Evolutionary conservation across 2,329 filamentous ascomycete genomes (phyloP).

Genomic region (Neonectria punicea): DNA sequence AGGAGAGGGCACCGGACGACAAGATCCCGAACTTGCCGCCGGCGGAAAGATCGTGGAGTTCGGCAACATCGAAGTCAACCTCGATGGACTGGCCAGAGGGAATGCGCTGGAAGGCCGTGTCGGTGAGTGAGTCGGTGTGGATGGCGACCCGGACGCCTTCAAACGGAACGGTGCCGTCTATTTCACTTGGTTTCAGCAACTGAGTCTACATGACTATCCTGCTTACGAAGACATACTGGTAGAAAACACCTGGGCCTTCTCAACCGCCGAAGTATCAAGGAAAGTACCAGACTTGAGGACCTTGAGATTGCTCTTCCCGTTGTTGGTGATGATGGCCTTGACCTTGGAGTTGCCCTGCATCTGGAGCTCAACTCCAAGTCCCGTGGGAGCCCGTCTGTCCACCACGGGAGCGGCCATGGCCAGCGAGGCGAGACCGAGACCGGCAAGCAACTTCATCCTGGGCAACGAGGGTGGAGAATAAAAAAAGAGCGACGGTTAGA

Average conservation of each 20-base stretch:
- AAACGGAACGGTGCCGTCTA: conserved; percentile 57
- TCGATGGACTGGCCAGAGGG: conserved; percentile 61
- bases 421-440: conserved; percentile 41
- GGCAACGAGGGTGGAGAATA: conserved; percentile 25
- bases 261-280: conserved; percentile 61
- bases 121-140: conserved; percentile 54
- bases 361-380: conserved; percentile 58
- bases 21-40: conserved; percentile 67
- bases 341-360: conserved; percentile 63
- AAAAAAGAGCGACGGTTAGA: conserved; percentile 28
- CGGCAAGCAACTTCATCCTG: conserved; percentile 43
- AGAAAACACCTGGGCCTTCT: conserved; percentile 63
- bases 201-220: neutral
- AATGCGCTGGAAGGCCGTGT: conserved; percentile 62
- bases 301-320: conserved; percentile 59
- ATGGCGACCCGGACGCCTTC: conserved; percentile 64
- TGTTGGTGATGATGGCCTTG: conserved; percentile 65
- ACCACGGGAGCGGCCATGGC: conserved; percentile 38
- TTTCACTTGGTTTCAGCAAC: conserved; percentile 2
- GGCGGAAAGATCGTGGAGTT: conserved; percentile 62
- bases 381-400: conserved; percentile 49
- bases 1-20: conserved; percentile 66
- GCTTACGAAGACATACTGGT: conserved; percentile 46
- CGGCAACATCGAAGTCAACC: conserved; percentile 64
- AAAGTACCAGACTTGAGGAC: conserved; percentile 65